Percentiles rank a stretch among this genome's conserved stretches.
Evolutionary conservation across 2,329 filamentous ascomycete species (phyloP).

Genomic region (Fusarium longipes): DNA sequence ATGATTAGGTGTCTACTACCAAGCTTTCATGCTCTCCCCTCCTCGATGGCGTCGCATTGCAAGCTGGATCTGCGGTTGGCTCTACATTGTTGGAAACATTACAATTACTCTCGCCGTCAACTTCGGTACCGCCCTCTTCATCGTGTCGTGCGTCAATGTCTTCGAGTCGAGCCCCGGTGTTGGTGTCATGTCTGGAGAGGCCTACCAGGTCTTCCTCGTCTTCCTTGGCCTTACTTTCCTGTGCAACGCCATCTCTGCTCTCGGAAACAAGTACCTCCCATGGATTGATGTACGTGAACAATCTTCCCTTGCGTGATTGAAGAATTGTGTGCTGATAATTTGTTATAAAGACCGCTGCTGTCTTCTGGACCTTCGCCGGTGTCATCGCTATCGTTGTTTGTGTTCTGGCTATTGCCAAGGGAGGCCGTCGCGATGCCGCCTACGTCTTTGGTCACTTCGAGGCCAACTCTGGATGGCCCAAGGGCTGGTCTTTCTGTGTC

Average conservation of each 20-base stretch:
- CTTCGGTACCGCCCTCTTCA: conserved; percentile 78
- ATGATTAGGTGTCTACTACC: conserved; percentile 72
- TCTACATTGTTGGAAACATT: conserved; percentile 82
- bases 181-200: conserved; percentile 58
- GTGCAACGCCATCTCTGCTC: conserved; percentile 72
- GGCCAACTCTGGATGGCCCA: conserved; percentile 73
- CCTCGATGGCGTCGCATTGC: conserved; percentile 69
- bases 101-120: conserved; percentile 86
- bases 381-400: conserved; percentile 73
- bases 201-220: conserved; percentile 77
- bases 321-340: conserved; percentile 14
- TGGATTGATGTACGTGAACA: conserved; percentile 70
- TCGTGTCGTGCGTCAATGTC: conserved; percentile 66
- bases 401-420: conserved; percentile 73
- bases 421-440: conserved; percentile 70
- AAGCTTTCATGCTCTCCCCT: conserved; percentile 79
- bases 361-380: conserved; percentile 80
- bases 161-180: conserved; percentile 60
- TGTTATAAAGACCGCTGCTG: conserved; percentile 71
- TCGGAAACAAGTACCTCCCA: conserved; percentile 75
- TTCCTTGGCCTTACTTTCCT: conserved; percentile 76
- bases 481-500: conserved; percentile 79
- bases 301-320: not conserved
- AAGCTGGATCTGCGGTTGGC: conserved; percentile 80
- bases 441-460: conserved; percentile 78